Evolutionary conservation across 345 rosid species (phyloP), one percentile per base, ranked within the genome.

Genomic region (Gossypium longicalyx): DNA sequence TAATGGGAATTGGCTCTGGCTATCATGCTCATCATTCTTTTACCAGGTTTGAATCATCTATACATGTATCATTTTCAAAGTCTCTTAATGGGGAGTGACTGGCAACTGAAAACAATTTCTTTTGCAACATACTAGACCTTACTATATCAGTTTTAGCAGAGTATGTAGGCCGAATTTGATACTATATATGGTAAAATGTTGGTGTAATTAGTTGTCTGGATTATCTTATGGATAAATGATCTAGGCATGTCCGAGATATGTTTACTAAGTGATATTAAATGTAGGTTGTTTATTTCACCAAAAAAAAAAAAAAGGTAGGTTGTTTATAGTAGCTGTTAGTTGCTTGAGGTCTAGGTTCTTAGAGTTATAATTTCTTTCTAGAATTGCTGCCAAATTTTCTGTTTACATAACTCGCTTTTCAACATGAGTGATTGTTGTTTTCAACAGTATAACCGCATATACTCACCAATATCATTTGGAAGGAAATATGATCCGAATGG

Each of bases 11-110:
- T 92, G 98, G 98, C 76, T 90, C 74, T 94, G 98, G 98, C 83
- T 92, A 67, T 94, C 98, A 8, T 92, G 98, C 76, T 94, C 98
- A 13, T 92, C 98, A 2, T 94, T 94, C 88, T 94, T 94, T 86
- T 92, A 94, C 84, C 98, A 92, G 98, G 97, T 83, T 69, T 1
- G 41, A 58, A 45, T 49, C 44, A 15, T 76, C 61, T 67, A 29
- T 19, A 7, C 53, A 15, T 69, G 59, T 15, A 45, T 9, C 20
- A 17, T 13, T 7, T 38, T 29, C 69, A 59, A 73, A 20, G 27
- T 78, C 43, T 53, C 68, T 38, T 51, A 57, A 56, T 64, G n/a
- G 12, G 19, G 51, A 54, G 17, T 11, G 19, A 15, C 23, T 20
- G 67, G 67, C 52, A 13, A 49, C 78, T 54, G 23, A 20, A 38